Evolutionary conservation across 805 yeast species (phyloP), one percentile per base, ranked within the genome.

Genomic region (Schwanniomyces sp.): DNA sequence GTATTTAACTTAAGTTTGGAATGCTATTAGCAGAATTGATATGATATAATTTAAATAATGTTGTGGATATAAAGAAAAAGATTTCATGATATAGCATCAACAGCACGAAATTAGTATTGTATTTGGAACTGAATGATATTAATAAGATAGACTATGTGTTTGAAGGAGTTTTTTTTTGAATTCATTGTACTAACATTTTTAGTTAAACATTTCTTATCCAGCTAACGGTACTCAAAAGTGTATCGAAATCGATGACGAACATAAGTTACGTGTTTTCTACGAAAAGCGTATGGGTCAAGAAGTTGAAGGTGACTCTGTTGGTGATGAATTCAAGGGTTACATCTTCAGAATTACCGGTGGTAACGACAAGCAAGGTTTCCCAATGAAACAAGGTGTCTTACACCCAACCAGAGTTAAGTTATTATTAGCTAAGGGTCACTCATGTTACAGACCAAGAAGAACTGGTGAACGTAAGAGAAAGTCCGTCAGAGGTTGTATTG

Each of bases 281-380:
- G 99, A 94, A 77, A 94, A 94, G 87, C 91, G 98, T 79, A 89
- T 94, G 86, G 99, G 99, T 72, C 97, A 91, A 81, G 99, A 94
- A 81, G 96, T 94, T 73, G 96, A 91, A 74, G 99, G 98, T 79
- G 99, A 94, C 78, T 78, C 90, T 59, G 88, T 94, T 68, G 96
- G 96, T 72, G 98, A 94, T 70, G 99, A 95, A 82, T 90, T 92
- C 92, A 92, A 91, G 80, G 99, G 99, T 72, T 94, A 94, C 91
- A 78, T 90, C 74, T 91, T 94, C 88, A 95, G 87, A 84, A 91
- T 94, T 78, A 80, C 97, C 68, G 99, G 99, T 75, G 99, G 99
- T 86, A 94, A 94, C 88, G 99, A 94, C 84, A 94, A 94, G 83
- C 99, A 94, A 84, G 99, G 99, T 83, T 94, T 94, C 97, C 98